Evolutionary conservation across 495 filamentous ascomycete species (phyloP).

Genomic region (Letharia columbiana): DNA sequence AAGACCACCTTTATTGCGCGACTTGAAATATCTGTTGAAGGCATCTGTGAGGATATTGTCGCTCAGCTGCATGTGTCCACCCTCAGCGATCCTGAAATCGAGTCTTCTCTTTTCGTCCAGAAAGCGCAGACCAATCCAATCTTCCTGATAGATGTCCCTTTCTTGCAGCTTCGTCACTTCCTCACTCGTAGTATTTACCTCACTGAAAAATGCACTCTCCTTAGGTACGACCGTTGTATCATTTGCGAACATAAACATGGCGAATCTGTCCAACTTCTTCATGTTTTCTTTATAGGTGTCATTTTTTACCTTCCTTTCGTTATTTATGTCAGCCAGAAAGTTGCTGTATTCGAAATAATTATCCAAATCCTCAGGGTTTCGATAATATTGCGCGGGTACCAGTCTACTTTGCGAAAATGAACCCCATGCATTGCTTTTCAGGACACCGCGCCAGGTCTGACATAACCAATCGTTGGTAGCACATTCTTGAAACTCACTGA

Average conservation of each 20-base stretch:
- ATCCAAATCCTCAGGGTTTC: slow-evolving; percentile 61
- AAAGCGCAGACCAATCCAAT: slow-evolving; percentile 82
- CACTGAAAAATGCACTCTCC: slow-evolving; percentile 85
- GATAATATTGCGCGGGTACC: slow-evolving; percentile 93
- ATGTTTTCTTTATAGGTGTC: slow-evolving; percentile 64
- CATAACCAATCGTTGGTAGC: slow-evolving; percentile 70
- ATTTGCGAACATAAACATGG: slow-evolving; percentile 83
- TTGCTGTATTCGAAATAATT: slow-evolving; percentile 75
- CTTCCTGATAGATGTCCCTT: slow-evolving; percentile 72
- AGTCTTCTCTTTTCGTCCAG: slow-evolving; percentile 75
- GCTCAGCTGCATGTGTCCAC: slow-evolving; percentile 75
- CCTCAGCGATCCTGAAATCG: slow-evolving; percentile 59
- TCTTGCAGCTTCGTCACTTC: slow-evolving; percentile 59
- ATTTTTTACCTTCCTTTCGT: slow-evolving; percentile 74
- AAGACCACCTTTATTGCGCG: slow-evolving; percentile 19
- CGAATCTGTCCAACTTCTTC: slow-evolving; percentile 61
- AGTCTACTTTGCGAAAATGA: slow-evolving; percentile 64
- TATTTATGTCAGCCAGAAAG: slow-evolving; percentile 98
- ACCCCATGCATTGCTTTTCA: slow-evolving; percentile 68
- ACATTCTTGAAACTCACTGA: slow-evolving; percentile 65
- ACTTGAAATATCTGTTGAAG: slow-evolving; percentile 68
- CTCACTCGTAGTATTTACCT: slow-evolving; percentile 61
- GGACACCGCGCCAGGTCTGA: slow-evolving; percentile 60
- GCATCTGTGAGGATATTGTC: slow-evolving; percentile 56
- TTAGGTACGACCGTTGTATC: slow-evolving; percentile 83